Evolutionary conservation across 2,329 filamentous ascomycete species (phyloP).

Genomic region (Geosmithia morbida): DNA sequence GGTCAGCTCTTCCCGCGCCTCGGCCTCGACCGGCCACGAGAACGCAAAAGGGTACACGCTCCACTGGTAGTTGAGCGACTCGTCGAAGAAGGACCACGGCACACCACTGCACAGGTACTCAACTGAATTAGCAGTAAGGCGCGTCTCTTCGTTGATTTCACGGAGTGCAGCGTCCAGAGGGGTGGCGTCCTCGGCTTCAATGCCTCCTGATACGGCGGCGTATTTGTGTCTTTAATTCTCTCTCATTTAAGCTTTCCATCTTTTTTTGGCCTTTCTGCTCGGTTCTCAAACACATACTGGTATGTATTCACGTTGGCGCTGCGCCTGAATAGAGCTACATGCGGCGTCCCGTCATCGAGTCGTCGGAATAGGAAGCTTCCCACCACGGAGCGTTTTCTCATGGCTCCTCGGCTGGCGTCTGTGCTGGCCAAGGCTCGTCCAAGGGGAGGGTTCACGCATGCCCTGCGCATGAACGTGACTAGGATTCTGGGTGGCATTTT

Average conservation of each 20-base stretch:
- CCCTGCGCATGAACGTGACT: not conserved
- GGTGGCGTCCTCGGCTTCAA: constrained; percentile 35
- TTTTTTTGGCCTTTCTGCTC: no score
- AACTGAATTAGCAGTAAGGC: constrained; percentile 25
- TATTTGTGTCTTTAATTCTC: constrained; percentile 37
- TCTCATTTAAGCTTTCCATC: not conserved
- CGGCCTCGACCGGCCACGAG: constrained; percentile 26
- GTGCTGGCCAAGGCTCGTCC: not conserved
- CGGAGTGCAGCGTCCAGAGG: constrained; percentile 45
- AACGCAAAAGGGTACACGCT: constrained; percentile 49
- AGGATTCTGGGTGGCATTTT: no score
- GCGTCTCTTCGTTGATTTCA: constrained; percentile 49
- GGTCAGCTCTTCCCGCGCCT: constrained; percentile 28
- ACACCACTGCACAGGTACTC: constrained; percentile 41
- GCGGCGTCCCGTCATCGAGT: constrained; percentile 18
- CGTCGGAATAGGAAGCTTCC: constrained; percentile 36
- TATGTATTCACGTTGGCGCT: constrained; percentile 47
- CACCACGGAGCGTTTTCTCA: constrained; percentile 22
- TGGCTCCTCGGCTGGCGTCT: not conserved
- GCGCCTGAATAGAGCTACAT: constrained; percentile 47
- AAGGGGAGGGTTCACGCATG: not conserved
- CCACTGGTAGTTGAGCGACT: constrained; percentile 40
- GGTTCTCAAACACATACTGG: constrained; percentile 22
- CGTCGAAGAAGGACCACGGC: constrained; percentile 41
- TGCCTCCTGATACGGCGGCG: constrained; percentile 47